Base-by-base conservation (phyloP, 2,329 filamentous ascomycete genomes). In the Trichoderma afroharzianum region DNA sequence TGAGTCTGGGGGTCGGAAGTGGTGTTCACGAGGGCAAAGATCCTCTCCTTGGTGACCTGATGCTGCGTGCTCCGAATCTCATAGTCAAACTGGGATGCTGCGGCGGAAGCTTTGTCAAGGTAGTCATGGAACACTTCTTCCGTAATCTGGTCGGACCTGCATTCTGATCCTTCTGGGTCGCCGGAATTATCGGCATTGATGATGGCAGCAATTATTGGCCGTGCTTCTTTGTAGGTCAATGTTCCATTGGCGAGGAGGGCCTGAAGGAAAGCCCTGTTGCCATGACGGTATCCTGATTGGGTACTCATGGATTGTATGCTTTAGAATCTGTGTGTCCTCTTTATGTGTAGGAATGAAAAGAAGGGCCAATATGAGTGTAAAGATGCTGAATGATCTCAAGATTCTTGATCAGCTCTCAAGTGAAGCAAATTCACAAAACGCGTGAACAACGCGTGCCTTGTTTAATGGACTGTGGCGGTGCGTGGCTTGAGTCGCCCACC, bases 221-320 rank as follows among this genome's bases (percentile, higher is more conserved):
- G 90, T 14, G 91, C 90, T 77, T 97, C 90, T 68, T 89, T 85
- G 74, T 92, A 89, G 0, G 93, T 97, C 80, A 98, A 86, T 58
- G 90, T 89, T 26, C 93, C 92, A 63, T 91, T 90, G 3, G 93
- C 90, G 80, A 98, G 86, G 75, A 99, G 90, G 63, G 93, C 93
- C 82, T 99, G 96, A 0, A 98, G 85, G 78, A 99, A 97, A 9
- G 95, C 95, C 71, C 94, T 91, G 80, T 98, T 93, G 73, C 86
- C 87, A 79, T 97, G 85, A 70, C 80, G 79, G 77, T 87, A 88
- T 26, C 77, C 77, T 12, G 82, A 63, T 21, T 80, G 76, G 21
- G 78, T 77, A 43, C 80, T 74, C 74, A 76, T 79, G 6, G 47
- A 68, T 26, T 1, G 28, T 50, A 15, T n/a, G 12, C 2, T 21